phyloP scores from a whole-genome alignment of 306 rosid species.

The Citrullus colocynthis region DNA sequence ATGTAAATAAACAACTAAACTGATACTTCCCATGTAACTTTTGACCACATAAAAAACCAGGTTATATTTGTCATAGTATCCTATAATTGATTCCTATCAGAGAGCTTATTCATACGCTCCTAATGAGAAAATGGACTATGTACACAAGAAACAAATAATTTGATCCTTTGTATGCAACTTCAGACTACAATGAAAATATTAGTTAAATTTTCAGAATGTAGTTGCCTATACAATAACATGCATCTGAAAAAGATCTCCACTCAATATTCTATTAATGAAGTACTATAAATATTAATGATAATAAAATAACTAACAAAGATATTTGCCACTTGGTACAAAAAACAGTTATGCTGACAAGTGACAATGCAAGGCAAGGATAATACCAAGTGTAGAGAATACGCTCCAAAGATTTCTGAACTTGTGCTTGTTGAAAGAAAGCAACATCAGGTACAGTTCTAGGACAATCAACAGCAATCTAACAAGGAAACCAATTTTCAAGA shows the following conservation, averaged over 20 bases:
- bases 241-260: background rate
- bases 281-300: background rate
- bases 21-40: background rate
- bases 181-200: background rate
- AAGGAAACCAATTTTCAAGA: slow-evolving; percentile 13
- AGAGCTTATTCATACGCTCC: background rate
- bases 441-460: slow-evolving; percentile 97
- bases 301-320: background rate
- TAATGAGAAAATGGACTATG: background rate
- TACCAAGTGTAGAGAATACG: slow-evolving; percentile 88
- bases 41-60: background rate
- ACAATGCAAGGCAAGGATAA: background rate
- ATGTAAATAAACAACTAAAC: background rate
- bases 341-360: background rate
- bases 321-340: background rate
- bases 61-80: background rate
- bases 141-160: background rate
- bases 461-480: slow-evolving; percentile 82
- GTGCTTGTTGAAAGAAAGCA: slow-evolving; percentile 66
- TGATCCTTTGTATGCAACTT: background rate
- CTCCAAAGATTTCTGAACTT: slow-evolving; percentile 90
- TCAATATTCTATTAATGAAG: background rate
- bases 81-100: background rate
- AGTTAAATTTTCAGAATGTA: background rate
- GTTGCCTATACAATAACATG: background rate